Conservation (phyloP, 768 basidiomycete genomes). For the Russula sp. region DNA sequence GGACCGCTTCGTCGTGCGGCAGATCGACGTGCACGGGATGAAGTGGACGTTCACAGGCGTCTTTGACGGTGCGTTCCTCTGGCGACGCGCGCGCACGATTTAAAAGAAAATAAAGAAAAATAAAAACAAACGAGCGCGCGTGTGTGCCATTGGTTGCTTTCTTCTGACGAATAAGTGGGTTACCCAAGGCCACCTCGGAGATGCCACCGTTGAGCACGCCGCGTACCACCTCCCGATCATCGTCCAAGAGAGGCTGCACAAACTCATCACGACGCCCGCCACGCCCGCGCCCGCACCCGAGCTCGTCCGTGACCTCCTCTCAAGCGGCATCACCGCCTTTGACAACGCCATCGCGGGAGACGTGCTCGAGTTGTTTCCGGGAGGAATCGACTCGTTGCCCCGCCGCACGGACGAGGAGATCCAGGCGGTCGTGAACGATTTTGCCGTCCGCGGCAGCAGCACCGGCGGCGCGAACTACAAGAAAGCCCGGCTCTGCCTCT, state of each 20-base stretch:
- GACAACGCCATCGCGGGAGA: conserved; percentile 41
- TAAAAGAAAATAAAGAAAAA: no score
- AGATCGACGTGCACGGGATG: conserved; percentile 35
- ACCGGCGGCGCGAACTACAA: conserved; percentile 49
- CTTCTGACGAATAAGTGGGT: no score
- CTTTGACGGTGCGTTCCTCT: conserved; percentile 35
- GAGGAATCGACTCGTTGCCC: conserved; percentile 42
- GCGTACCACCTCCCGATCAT: conserved; percentile 35
- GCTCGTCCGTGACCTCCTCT: conserved; percentile 33
- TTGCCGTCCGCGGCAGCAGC: conserved; percentile 29
- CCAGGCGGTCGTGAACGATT: conserved; percentile 56
- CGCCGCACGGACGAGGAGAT: conserved; percentile 46
- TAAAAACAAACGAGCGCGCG: no score
- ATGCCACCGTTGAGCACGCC: conserved; percentile 41
- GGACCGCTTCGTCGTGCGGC: conserved; percentile 35
- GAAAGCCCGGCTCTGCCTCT: conserved; percentile 67
- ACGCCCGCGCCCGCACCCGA: conserved; percentile 26
- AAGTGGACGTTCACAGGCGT: conserved; percentile 40
- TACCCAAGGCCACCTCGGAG: conserved; percentile 40
- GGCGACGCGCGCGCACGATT: not conserved
- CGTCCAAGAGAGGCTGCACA: conserved; percentile 33
- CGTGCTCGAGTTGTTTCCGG: conserved; percentile 42
- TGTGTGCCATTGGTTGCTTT: no score
- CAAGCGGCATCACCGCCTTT: conserved; percentile 32
- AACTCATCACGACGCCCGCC: conserved; percentile 26